Percentiles rank a stretch among this genome's conserved stretches.
Conservation (phyloP, 2,329 filamentous ascomycete genomes). For the Exophiala viscosa region DNA sequence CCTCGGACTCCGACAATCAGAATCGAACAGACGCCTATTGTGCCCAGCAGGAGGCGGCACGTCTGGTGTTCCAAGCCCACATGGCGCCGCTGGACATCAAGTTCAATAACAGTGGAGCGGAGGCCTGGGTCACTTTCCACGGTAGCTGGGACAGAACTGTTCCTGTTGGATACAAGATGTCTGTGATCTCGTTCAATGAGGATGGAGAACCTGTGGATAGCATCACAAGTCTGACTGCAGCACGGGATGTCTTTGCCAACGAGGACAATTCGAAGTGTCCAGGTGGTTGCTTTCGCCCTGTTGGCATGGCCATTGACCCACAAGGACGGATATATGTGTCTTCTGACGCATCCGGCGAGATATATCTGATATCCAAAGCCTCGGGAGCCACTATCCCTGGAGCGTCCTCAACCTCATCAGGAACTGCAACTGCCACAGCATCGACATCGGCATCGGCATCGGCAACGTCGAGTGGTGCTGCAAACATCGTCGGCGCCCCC, state of each 20-base stretch:
- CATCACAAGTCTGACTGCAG: constrained; percentile 33
- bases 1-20: constrained; percentile 40
- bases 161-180: constrained; percentile 52
- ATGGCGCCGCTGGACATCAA: constrained; percentile 69
- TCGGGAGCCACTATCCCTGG: constrained; percentile 5
- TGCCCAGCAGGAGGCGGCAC: constrained; percentile 40
- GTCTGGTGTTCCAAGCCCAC: constrained; percentile 63
- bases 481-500: too few relatives aligned
- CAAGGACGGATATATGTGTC: constrained; percentile 34
- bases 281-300: constrained; percentile 33
- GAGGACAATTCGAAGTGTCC: constrained; percentile 31
- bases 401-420: constrained; percentile 10
- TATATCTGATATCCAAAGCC: constrained; percentile 25
- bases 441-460: background rate
- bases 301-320: constrained; percentile 33
- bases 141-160: constrained; percentile 60
- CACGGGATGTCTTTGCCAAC: constrained; percentile 33
- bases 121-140: constrained; percentile 67
- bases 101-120: constrained; percentile 57
- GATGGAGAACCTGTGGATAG: constrained; percentile 45
- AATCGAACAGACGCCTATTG: constrained; percentile 46
- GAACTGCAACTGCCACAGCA: background rate
- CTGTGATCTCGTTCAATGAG: constrained; percentile 42
- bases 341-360: constrained; percentile 34
- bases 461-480: background rate